Base-by-base conservation (phyloP, 495 filamentous ascomycete genomes). In the Darksidea phi region DNA sequence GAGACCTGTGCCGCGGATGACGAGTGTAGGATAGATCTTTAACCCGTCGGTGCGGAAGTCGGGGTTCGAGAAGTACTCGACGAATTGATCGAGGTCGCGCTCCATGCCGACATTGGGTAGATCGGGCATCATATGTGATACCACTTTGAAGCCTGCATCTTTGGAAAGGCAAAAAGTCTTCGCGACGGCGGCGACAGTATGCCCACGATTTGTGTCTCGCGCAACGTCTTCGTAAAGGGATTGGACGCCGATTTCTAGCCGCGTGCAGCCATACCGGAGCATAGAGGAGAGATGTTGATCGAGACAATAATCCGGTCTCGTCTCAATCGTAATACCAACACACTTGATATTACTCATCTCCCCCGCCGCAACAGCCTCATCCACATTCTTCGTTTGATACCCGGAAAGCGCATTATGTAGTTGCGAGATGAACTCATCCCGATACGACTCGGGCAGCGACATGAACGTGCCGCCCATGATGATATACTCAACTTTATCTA, bases 401-500 rank as follows among this genome's bases (percentile, higher is more conserved):
- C 94, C 94, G 69, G 88, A 92, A 36, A 98, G 80, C 8, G 94
- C 94, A 73, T 97, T 97, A 75, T 98, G 95, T 52, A 98, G 81
- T 66, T 96, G 91, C 8, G 91, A 87, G 50, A 98, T 95, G 68
- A 98, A 98, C 36, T 88, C 82, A 45, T 97, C 88, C 26, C 94
- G 80, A 72, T 98, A 97, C 11, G 85, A 82, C 67, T 91, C 85
- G 2, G 94, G 83, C 15, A 98, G 75, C 0, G 92, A 97, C 94
- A 98, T 97, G 73, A 98, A 98, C 0, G 94, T 98, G 58, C 94
- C 94, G 57, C 94, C 94, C 94, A 98, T 98, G 66, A 98, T 96
- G 70, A 98, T 98, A 72, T 97, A 98, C 77, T 98, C 94, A 1
- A 98, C 94, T 71, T 98, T 98, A 74, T 98, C 94, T 32, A 98